phyloP scores from a whole-genome alignment of 805 yeast species.

The Metschnikowia colocasiae region DNA sequence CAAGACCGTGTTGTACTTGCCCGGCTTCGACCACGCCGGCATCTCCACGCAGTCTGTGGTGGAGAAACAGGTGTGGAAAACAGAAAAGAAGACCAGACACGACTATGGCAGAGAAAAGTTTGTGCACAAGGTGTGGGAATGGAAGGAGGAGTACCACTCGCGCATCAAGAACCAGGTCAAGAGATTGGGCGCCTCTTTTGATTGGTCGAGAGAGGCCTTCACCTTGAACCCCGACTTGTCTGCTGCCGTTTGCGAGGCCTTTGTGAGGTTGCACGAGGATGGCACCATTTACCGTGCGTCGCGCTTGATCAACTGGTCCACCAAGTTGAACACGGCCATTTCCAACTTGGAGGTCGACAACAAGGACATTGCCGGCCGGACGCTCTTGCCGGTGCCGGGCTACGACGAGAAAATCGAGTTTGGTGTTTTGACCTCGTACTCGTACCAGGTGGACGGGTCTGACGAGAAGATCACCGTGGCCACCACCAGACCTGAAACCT shows the following conservation, averaged over 20 bases:
- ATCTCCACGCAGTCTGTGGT: conserved; percentile 98
- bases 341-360: conserved; percentile 96
- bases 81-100: conserved; percentile 85
- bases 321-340: conserved; percentile 87
- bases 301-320: conserved; percentile 95
- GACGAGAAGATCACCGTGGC: conserved; percentile 90
- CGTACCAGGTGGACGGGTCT: conserved; percentile 80
- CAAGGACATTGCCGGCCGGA: conserved; percentile 80
- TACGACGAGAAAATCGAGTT: conserved; percentile 89
- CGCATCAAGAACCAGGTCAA: conserved; percentile 82
- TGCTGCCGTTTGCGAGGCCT: conserved; percentile 84
- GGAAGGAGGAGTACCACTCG: conserved; percentile 92
- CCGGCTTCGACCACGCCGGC: conserved; percentile 99
- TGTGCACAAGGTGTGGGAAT: conserved; percentile 88
- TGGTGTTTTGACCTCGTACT: conserved; percentile 95
- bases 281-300: conserved; percentile 93
- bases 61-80: conserved; percentile 91
- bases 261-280: conserved; percentile 87
- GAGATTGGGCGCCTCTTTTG: conserved; percentile 93
- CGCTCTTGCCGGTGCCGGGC: conserved; percentile 80
- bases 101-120: conserved; percentile 93
- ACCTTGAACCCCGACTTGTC: conserved; percentile 78
- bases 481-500: conserved; percentile 97
- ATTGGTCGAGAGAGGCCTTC: conserved; percentile 93
- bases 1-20: conserved; percentile 84